Evolutionary conservation across 2,329 filamentous ascomycete genomes (phyloP).

Genomic region (Phialocephala subalpina): DNA sequence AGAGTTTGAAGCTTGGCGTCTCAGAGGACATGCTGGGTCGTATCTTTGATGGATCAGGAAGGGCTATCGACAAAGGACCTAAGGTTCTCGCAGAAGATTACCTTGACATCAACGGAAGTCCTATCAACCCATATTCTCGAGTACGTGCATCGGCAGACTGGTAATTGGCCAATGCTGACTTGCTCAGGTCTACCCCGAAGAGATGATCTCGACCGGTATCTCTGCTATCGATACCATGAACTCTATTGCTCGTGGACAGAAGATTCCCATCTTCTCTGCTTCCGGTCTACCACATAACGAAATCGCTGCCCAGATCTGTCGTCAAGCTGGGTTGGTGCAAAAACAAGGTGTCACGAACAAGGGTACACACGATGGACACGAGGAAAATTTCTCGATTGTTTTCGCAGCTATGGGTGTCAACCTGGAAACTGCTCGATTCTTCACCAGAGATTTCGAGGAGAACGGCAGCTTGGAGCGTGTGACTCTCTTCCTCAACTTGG

Average conservation of each 20-base stretch:
- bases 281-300: constrained; percentile 99
- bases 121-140: constrained; percentile 97
- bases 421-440: constrained; percentile 98
- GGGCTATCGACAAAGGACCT: constrained; percentile 98
- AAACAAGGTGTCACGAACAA: constrained; percentile 81
- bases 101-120: constrained; percentile 97
- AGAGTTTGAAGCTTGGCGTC: constrained; percentile 97
- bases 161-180: constrained; percentile 4
- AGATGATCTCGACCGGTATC: constrained; percentile 99
- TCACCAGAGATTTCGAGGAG: constrained; percentile 98
- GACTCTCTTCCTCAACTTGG: constrained; percentile 98
- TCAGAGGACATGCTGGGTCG: constrained; percentile 99
- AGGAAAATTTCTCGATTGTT: constrained; percentile 99
- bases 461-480: constrained; percentile 98
- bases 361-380: constrained; percentile 93
- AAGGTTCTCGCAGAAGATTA: constrained; percentile 98
- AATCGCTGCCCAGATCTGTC: constrained; percentile 98
- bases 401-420: constrained; percentile 99
- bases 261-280: constrained; percentile 99
- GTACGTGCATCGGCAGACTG: constrained; percentile 58
- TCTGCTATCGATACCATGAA: constrained; percentile 99
- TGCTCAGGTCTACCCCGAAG: constrained; percentile 90
- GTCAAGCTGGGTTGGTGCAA: constrained; percentile 93
- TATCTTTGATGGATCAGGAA: constrained; percentile 97
- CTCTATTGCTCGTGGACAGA: constrained; percentile 97